Conservation (phyloP, 768 basidiomycete genomes). For the Rhizopogon roseolus region DNA sequence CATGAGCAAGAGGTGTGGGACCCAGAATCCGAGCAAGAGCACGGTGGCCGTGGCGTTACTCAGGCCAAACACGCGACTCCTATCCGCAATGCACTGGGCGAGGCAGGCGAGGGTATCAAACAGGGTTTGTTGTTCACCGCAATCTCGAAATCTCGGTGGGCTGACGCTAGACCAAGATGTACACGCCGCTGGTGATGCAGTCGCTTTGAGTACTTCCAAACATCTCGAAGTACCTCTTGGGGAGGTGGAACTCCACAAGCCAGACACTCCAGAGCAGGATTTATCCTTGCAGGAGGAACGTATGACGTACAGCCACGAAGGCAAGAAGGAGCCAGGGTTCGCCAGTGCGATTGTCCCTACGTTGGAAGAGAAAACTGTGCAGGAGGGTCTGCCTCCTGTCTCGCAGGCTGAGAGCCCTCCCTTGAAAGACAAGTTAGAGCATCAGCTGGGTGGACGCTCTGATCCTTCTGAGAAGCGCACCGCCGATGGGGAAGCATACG, state of each 20-base stretch:
- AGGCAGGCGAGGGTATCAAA: slow-evolving; percentile 33
- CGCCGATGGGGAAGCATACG: slow-evolving; percentile 42
- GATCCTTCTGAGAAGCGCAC: slow-evolving; percentile 27
- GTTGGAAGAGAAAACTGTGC: slow-evolving; percentile 60
- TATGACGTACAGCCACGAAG: slow-evolving; percentile 46
- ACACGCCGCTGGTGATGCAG: slow-evolving; percentile 34
- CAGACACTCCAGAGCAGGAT: slow-evolving; percentile 18
- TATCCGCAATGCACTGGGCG: slow-evolving; percentile 28
- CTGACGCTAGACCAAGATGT: slow-evolving; percentile 31
- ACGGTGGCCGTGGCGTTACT: slow-evolving; percentile 36
- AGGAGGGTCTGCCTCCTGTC: slow-evolving; percentile 40
- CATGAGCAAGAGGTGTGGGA: slow-evolving; percentile 65
- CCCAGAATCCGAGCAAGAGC: slow-evolving; percentile 63
- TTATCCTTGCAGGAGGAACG: slow-evolving; percentile 44
- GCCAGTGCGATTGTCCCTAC: slow-evolving; percentile 62
- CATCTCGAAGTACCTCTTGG: slow-evolving; percentile 29
- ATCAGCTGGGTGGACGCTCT: slow-evolving; percentile 11
- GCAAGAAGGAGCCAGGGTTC: slow-evolving; percentile 50
- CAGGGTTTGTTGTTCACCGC: slow-evolving; percentile 42
- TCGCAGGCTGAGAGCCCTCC: slow-evolving; percentile 24
- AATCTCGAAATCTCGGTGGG: neutral
- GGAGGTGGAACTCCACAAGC: neutral
- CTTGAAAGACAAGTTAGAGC: slow-evolving; percentile 23
- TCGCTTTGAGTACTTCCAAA: slow-evolving; percentile 30
- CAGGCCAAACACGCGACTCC: slow-evolving; percentile 33